Base-by-base conservation (phyloP, 345 rosid genomes). In the Linum usitatissimum region DNA sequence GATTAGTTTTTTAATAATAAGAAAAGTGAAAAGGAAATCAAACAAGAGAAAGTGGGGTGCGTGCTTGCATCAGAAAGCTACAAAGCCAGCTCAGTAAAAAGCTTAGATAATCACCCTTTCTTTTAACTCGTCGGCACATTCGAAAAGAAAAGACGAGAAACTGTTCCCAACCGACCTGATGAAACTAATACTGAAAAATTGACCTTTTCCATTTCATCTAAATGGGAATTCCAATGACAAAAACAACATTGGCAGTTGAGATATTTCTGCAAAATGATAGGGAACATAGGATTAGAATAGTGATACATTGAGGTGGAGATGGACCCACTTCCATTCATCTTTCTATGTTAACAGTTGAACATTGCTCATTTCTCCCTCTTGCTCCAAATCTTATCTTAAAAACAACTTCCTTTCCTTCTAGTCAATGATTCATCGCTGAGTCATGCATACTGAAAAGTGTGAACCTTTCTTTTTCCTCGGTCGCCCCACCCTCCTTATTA, bases 61-160 rank as follows among this genome's bases (percentile, higher is more conserved):
- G 1, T 45, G 51, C 51, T 45, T 45, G 51, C 51, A 45, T 45
- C 51, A 45, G 51, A 45, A 45, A 45, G 51, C 17, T 45, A 45
- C 4, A 10, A 45, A 45, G 51, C 51, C 51, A 45, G 51, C 51
- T 45, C 51, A 45, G 10, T 81, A 45, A 45, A 40, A 40, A 45
- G 51, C 51, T 45, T 12, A 10, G 17, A 9, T 45, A 8, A 45
- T 14, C 51, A 8, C 2, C 7, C 7, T 39, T 10, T 14, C 51
- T 13, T 45, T 45, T 15, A 45, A 45, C 17, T 10, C 4, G 51
- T 10, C 15, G 10, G 51, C 15, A 45, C 14, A 45, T 10, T 10
- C 14, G 10, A 15, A 45, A 40, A 7, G 10, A 40, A 45, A 15
- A 15, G 51, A 45, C 10, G 17, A 45, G 51, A 45, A 45, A 45